Evolutionary conservation across 148 eudicot genomes (phyloP).

Genomic region (Rhododendron simsii): DNA sequence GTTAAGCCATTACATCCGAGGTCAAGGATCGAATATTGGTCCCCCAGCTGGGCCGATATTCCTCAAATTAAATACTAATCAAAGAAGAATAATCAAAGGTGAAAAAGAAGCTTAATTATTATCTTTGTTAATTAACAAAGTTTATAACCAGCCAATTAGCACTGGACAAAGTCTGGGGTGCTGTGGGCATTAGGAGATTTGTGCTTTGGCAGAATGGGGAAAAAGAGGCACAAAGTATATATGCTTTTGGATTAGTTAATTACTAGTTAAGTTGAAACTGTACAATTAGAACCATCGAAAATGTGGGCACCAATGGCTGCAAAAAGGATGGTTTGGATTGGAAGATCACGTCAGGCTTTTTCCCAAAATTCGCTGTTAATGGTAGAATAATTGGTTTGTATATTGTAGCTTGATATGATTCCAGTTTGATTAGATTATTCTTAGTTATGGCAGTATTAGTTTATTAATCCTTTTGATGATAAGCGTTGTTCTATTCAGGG

Average conservation of each 20-base stretch:
- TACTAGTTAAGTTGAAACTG: not conserved
- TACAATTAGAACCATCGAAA: conserved; percentile 1
- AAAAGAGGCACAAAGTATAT: not conserved
- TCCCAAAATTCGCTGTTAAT: not conserved
- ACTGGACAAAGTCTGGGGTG: not conserved
- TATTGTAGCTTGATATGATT: not conserved
- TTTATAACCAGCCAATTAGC: not conserved
- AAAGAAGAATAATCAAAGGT: conserved; percentile 4
- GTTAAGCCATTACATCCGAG: not conserved
- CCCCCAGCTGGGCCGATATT: not conserved
- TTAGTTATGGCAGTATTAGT: not conserved
- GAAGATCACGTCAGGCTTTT: not conserved
- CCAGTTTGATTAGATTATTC: not conserved
- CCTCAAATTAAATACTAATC: not conserved
- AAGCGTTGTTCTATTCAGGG: not conserved
- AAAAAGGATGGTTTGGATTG: not conserved
- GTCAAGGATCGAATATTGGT: conserved; percentile 8
- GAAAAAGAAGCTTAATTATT: not conserved
- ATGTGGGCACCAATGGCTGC: conserved; percentile 3
- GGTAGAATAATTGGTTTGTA: not conserved
- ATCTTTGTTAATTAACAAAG: not conserved
- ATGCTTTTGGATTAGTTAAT: not conserved
- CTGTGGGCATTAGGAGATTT: not conserved
- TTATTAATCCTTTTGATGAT: not conserved
- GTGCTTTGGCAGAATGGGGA: not conserved